Conservation (phyloP, 2,329 filamentous ascomycete species). For the Claviceps lovelessii region DNA sequence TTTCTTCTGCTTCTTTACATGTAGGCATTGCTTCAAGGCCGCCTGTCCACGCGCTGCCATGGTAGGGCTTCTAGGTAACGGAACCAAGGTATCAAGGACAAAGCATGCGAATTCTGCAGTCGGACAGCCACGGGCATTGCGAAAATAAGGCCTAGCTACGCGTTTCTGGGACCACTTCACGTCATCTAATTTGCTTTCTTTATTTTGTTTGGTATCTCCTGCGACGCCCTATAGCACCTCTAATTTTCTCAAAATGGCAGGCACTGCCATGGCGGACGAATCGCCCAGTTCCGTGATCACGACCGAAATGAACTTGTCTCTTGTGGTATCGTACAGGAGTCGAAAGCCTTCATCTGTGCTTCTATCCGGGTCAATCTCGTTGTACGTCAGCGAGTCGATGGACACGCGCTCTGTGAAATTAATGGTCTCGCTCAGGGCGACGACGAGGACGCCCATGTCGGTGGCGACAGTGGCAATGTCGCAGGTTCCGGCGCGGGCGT, state of each 20-base stretch:
- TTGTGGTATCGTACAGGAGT: conserved; percentile 85
- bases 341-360: conserved; percentile 40
- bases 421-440: conserved; percentile 84
- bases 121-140: too few species aligned
- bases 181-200: not conserved
- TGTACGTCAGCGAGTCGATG: conserved; percentile 83
- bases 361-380: conserved; percentile 72
- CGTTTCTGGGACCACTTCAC: not conserved
- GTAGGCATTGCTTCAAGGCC: too few species aligned
- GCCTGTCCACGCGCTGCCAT: too few species aligned
- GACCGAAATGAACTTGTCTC: conserved; percentile 71
- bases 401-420: conserved; percentile 82
- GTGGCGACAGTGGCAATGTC: conserved; percentile 74
- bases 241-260: conserved; percentile 43
- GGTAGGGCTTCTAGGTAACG: too few species aligned
- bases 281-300: conserved; percentile 86
- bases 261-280: conserved; percentile 73
- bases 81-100: too few species aligned
- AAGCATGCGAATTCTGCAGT: too few species aligned
- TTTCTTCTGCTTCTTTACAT: too few species aligned
- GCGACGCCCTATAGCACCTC: conserved; percentile 34
- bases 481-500: conserved; percentile 75
- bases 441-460: conserved; percentile 61
- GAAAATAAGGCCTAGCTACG: too few species aligned
- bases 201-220: not conserved